phyloP scores from a whole-genome alignment of 371 early-diverging fungal species.

The Mucor sp. region DNA sequence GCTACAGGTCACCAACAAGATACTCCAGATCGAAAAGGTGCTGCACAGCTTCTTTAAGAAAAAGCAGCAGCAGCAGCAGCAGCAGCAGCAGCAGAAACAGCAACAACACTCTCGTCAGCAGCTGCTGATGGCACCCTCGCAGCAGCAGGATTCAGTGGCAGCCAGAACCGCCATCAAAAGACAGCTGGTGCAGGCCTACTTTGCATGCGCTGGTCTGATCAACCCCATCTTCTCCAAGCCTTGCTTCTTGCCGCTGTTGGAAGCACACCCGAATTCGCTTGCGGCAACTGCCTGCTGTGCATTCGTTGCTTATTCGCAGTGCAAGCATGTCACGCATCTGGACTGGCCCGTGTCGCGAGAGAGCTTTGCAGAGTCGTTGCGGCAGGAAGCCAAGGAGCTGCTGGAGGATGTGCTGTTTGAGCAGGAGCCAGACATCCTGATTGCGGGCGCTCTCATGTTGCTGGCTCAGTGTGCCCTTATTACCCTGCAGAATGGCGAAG shows the following conservation, averaged over 20 bases:
- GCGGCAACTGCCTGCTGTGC: slow-evolving; percentile 34
- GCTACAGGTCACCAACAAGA: slow-evolving; percentile 31
- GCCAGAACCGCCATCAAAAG: slow-evolving; percentile 11
- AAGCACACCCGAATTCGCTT: slow-evolving; percentile 23
- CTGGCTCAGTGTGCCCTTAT: slow-evolving; percentile 30
- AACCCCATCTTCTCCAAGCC: slow-evolving; percentile 28
- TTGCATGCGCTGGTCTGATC: slow-evolving; percentile 24
- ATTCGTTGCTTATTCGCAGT: slow-evolving; percentile 31
- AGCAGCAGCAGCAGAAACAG: background rate
- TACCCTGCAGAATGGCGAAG: slow-evolving; percentile 30
- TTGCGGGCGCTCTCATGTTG: slow-evolving; percentile 24
- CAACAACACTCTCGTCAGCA: background rate
- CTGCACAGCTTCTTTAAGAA: slow-evolving; percentile 30
- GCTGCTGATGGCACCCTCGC: background rate
- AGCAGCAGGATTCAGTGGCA: background rate
- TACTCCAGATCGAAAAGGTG: slow-evolving; percentile 31
- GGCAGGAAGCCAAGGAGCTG: slow-evolving; percentile 28
- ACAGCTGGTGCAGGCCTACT: slow-evolving; percentile 28
- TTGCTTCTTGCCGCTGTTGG: slow-evolving; percentile 27
- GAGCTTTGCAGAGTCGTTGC: slow-evolving; percentile 25
- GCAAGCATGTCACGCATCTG: slow-evolving; percentile 26
- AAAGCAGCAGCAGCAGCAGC: slow-evolving; percentile 4
- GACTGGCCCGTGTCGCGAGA: slow-evolving; percentile 18
- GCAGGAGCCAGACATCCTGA: slow-evolving; percentile 31
- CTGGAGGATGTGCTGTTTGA: slow-evolving; percentile 41